A percentile compares a stretch with the other conserved stretches of the same genome.
Evolutionary conservation across 768 basidiomycete genomes (phyloP).

Genomic region (Amyloporia xantha): DNA sequence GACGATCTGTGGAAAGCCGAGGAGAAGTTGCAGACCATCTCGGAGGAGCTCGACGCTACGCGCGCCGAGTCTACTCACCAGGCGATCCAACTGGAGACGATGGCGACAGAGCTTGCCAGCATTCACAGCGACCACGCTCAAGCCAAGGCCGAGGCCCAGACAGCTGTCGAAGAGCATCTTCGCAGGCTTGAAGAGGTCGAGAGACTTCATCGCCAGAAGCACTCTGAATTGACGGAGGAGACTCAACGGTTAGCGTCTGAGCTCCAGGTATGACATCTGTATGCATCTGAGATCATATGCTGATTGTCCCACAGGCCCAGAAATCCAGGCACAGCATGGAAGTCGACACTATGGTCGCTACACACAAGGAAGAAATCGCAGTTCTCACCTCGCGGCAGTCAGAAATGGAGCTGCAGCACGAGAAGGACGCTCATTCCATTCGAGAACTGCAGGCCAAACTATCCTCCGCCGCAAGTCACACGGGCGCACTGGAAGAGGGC

Average conservation of each 20-base stretch:
- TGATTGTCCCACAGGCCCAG: background rate
- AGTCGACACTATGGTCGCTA: background rate
- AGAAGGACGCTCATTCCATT: background rate
- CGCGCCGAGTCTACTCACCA: background rate
- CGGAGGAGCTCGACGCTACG: background rate
- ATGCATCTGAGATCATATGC: background rate
- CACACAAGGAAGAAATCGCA: background rate
- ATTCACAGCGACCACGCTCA: background rate
- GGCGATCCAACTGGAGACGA: background rate
- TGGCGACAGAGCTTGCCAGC: background rate
- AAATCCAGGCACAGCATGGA: background rate
- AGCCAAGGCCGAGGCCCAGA: background rate
- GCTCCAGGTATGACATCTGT: slow-evolving; percentile 1
- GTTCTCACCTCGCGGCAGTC: background rate
- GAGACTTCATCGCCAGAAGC: background rate
- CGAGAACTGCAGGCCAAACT: background rate
- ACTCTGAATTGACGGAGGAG: background rate
- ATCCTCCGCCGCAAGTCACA: background rate
- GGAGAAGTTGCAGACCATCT: background rate
- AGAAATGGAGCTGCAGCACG: background rate
- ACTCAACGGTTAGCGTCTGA: background rate
- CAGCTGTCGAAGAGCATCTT: background rate
- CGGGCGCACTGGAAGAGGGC: background rate
- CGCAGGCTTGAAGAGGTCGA: slow-evolving; percentile 1
- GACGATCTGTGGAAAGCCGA: background rate